Conservation (phyloP, 2,329 filamentous ascomycete genomes). For the Arthroderma sp. region DNA sequence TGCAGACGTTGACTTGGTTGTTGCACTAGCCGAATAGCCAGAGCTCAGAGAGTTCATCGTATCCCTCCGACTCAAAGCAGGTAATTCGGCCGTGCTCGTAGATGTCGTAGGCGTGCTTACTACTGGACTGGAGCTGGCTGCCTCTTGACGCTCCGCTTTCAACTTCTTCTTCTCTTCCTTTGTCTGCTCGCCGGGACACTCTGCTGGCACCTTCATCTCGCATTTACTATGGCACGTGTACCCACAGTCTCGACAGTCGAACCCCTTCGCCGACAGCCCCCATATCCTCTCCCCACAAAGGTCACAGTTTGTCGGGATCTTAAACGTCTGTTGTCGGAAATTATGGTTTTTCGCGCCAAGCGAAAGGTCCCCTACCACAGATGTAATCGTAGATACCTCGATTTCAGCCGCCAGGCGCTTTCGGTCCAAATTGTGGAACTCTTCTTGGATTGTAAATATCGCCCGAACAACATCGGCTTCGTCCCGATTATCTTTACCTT, state of each 20-base stretch:
- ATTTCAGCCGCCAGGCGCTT: slow-evolving; percentile 79
- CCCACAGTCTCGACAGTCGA: slow-evolving; percentile 89
- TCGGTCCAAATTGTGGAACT: slow-evolving; percentile 70
- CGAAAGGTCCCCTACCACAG: slow-evolving; percentile 80
- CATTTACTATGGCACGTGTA: slow-evolving; percentile 98
- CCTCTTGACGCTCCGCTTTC: slow-evolving; percentile 71
- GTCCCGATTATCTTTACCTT: slow-evolving; percentile 77
- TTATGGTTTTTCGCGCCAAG: slow-evolving; percentile 89
- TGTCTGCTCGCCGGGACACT: slow-evolving; percentile 83
- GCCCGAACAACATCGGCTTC: slow-evolving; percentile 72
- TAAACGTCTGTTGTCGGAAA: slow-evolving; percentile 98
- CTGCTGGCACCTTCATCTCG: slow-evolving; percentile 94
- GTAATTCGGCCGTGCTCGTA: slow-evolving; percentile 43
- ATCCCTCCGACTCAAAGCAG: slow-evolving; percentile 61
- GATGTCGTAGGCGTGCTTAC: slow-evolving; percentile 17
- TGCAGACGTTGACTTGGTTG: slow-evolving; percentile 61
- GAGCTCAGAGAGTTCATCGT: slow-evolving; percentile 87
- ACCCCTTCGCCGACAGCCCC: slow-evolving; percentile 91
- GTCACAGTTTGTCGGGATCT: slow-evolving; percentile 97
- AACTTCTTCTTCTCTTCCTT: slow-evolving; percentile 95
- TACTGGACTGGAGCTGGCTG: slow-evolving; percentile 46
- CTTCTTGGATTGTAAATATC: slow-evolving; percentile 75
- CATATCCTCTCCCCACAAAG: slow-evolving; percentile 93
- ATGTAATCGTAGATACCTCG: slow-evolving; percentile 85
- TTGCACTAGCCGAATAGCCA: slow-evolving; percentile 62